These are phyloP conservation scores for Rhizopogon salebrosus DNA, from an alignment of 768 basidiomycete species.

Conservation along the genomic window DNA sequence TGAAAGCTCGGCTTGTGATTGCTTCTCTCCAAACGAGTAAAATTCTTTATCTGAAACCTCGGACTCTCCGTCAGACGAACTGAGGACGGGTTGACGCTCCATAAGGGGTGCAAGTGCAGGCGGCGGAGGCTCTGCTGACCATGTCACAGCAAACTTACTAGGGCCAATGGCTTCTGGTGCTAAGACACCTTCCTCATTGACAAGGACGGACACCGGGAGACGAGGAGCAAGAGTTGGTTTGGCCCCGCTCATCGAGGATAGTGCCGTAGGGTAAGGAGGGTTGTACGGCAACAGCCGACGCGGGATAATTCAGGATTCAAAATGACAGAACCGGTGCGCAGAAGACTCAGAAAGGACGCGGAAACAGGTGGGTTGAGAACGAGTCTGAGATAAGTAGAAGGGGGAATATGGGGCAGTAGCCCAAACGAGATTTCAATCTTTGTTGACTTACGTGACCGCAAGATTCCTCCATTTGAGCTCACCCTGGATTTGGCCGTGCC, in stretches of 20 bases:
- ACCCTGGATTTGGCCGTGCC: not conserved
- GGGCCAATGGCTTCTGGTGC: slow-evolving; percentile 40
- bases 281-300: not conserved
- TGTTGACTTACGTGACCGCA: not conserved
- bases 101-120: slow-evolving; percentile 30
- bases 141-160: slow-evolving; percentile 59
- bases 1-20: slow-evolving; percentile 26
- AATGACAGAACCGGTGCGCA: not conserved
- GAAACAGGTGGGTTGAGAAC: not conserved
- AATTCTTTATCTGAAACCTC: slow-evolving; percentile 44
- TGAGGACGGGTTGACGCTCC: slow-evolving; percentile 37
- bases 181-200: slow-evolving; percentile 37
- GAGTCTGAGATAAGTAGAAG: not conserved
- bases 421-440: not conserved
- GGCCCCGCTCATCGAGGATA: slow-evolving; percentile 21
- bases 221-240: slow-evolving; percentile 45
- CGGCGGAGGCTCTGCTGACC: slow-evolving; percentile 43
- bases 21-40: slow-evolving; percentile 22
- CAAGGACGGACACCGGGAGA: slow-evolving; percentile 35
- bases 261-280: not conserved
- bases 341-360: not conserved
- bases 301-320: not conserved
- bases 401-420: not conserved
- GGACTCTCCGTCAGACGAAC: slow-evolving; percentile 49
- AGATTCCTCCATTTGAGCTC: not conserved